These are phyloP conservation scores for Saccharomyces kudriavzevii DNA, from an alignment of 805 yeast species.

Conservation along the genomic window DNA sequence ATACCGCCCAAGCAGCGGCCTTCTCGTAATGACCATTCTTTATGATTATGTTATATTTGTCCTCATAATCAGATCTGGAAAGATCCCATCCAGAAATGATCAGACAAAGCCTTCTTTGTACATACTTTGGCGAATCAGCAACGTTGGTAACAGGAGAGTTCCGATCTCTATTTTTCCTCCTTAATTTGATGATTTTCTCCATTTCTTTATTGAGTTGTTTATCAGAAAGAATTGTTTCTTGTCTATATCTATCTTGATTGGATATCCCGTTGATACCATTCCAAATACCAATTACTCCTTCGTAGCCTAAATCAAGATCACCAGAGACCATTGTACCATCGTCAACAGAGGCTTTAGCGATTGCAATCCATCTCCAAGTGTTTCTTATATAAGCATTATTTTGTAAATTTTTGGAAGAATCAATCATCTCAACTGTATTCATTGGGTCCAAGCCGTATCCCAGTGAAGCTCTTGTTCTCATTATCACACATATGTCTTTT, in stretches of 20 bases:
- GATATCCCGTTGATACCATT: slow-evolving; percentile 51
- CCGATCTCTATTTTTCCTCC: slow-evolving; percentile 24
- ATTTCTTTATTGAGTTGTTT: slow-evolving; percentile 29
- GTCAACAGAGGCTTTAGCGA: slow-evolving; percentile 56
- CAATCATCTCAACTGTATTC: slow-evolving; percentile 53
- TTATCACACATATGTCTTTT: slow-evolving; percentile 67
- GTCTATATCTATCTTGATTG: slow-evolving; percentile 40
- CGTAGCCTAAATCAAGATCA: slow-evolving; percentile 71
- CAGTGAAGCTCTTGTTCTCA: slow-evolving; percentile 58
- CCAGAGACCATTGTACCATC: slow-evolving; percentile 62
- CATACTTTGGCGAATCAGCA: slow-evolving; percentile 33
- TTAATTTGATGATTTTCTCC: slow-evolving; percentile 37
- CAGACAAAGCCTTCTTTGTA: slow-evolving; percentile 70
- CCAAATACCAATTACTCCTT: slow-evolving; percentile 90
- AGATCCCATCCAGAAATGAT: slow-evolving; percentile 88
- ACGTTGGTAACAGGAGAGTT: slow-evolving; percentile 14
- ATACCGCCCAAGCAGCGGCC: slow-evolving; percentile 97
- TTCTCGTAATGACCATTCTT: slow-evolving; percentile 59
- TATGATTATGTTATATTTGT: slow-evolving; percentile 50
- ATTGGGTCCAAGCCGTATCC: slow-evolving; percentile 70
- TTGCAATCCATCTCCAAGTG: slow-evolving; percentile 87
- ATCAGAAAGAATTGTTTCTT: slow-evolving; percentile 24
- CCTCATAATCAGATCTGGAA: slow-evolving; percentile 66
- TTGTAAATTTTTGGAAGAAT: slow-evolving; percentile 42
- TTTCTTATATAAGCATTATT: slow-evolving; percentile 52